Base-by-base conservation (phyloP, 352 stramenopile species). In the Phytophthora meadii region DNA sequence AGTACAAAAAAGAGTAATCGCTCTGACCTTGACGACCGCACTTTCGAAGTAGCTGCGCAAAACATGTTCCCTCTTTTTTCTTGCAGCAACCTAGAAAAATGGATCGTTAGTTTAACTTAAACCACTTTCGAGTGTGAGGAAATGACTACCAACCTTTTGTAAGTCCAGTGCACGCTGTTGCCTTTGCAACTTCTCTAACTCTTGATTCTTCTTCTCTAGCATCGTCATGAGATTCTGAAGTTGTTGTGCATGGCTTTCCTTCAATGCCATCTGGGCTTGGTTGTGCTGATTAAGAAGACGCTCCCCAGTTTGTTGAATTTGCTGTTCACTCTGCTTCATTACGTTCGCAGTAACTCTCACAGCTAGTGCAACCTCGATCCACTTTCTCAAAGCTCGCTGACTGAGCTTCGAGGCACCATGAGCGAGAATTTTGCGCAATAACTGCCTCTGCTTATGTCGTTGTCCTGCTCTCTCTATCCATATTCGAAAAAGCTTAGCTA, bases 1-100 rank as follows among this genome's bases (percentile, higher is more conserved):
- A 39, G 2, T 9, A n/a, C n/a, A 12, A 15, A 22, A 22, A 7
- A 39, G 27, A 39, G 19, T 17, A 40, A 22, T 41, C 4, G n/a
- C 7, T 44, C 3, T 44, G 48, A 68, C 72, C 54, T 70, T 68
- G 27, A 63, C 46, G 28, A 84, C 71, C 3, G 64, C 54, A 1
- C 10, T 50, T 54, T 89, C 66, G 15, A 87, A 70, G 37, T 75
- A 86, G 0, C 54, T 55, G 4, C 76, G 64, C 8, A 87, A 50
- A 14, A 69, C 44, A 47, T 73, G 54, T 10, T 72, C 71, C 64
- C 64, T 74, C 10, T 67, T 65, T 5, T 22, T 68, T 32, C 59
- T 57, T 1, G 15, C 44, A 1, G 44, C 51, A 8, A 25, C 27
- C 75, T 86, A 40, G 2, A 14, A 58, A 34, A 22, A 22, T 22